These are phyloP conservation scores for Celoporthe dispersa DNA, from an alignment of 2,329 filamentous ascomycete genomes.

Conservation along the genomic window DNA sequence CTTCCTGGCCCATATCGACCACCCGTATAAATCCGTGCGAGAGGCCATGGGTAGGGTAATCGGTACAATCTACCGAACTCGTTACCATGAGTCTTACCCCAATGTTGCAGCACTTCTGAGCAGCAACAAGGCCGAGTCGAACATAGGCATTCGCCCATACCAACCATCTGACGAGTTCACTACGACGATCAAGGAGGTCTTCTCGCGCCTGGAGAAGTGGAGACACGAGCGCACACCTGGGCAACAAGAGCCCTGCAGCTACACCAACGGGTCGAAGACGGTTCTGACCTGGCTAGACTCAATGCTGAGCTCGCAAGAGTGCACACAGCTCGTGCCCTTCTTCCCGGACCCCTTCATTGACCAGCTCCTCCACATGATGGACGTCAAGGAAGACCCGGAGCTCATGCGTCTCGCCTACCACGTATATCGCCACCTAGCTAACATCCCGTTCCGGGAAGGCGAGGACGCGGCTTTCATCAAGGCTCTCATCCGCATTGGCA, in stretches of 20 bases:
- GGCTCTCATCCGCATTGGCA: slow-evolving; percentile 85
- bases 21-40: slow-evolving; percentile 96
- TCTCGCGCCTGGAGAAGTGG: slow-evolving; percentile 83
- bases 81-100: slow-evolving; percentile 92
- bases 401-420: slow-evolving; percentile 93
- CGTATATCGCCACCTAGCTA: slow-evolving; percentile 94
- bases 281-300: slow-evolving; percentile 94
- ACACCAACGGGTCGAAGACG: slow-evolving; percentile 95
- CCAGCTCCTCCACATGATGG: slow-evolving; percentile 98
- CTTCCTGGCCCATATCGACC: slow-evolving; percentile 89
- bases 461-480: slow-evolving; percentile 85
- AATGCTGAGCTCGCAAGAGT: slow-evolving; percentile 89
- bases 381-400: slow-evolving; percentile 97
- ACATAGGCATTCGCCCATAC: slow-evolving; percentile 85
- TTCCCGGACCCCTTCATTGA: slow-evolving; percentile 90
- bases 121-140: slow-evolving; percentile 77
- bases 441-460: slow-evolving; percentile 87
- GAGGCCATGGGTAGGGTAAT: slow-evolving; percentile 93
- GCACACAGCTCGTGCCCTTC: slow-evolving; percentile 86
- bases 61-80: slow-evolving; percentile 84
- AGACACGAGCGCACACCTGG: slow-evolving; percentile 81
- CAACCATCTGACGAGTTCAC: slow-evolving; percentile 75
- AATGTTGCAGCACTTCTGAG: slow-evolving; percentile 77
- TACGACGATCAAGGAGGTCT: slow-evolving; percentile 73
- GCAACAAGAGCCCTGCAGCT: slow-evolving; percentile 90